Conservation (phyloP, 805 yeast species). For the Schwanniomyces occidentalis region DNA sequence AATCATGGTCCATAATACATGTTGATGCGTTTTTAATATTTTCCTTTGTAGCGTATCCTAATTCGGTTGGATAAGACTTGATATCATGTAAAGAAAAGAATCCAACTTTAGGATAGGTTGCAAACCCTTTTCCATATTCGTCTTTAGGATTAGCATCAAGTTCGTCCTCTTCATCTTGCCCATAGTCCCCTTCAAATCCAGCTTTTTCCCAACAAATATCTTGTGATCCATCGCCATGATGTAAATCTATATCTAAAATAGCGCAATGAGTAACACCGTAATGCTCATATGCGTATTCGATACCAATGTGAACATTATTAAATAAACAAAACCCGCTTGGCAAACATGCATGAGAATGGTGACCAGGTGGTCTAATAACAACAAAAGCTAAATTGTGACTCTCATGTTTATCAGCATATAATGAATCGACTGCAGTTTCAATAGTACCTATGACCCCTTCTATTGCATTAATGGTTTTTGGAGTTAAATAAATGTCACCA, state of each 20-base stretch:
- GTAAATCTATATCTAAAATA: conserved; percentile 78
- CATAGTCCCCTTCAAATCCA: conserved; percentile 51
- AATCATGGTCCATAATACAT: conserved; percentile 74
- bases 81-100: conserved; percentile 84
- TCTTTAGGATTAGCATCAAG: conserved; percentile 39
- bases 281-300: conserved; percentile 67
- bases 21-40: conserved; percentile 75
- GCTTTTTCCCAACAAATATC: conserved; percentile 83
- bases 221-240: conserved; percentile 89
- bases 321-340: conserved; percentile 84
- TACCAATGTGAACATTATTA: conserved; percentile 79
- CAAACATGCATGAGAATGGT: conserved; percentile 79
- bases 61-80: conserved; percentile 82
- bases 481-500: conserved; percentile 76
- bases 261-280: conserved; percentile 78
- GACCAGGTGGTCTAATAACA: conserved; percentile 81
- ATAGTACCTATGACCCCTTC: conserved; percentile 78
- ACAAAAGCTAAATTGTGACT: conserved; percentile 55
- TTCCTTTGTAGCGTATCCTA: conserved; percentile 71
- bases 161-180: conserved; percentile 48
- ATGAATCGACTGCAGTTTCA: conserved; percentile 64
- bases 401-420: conserved; percentile 19
- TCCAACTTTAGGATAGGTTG: conserved; percentile 63
- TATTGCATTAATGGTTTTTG: conserved; percentile 65
- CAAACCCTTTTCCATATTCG: conserved; percentile 48